These are phyloP conservation scores for Harrya chromipes DNA, from an alignment of 768 basidiomycete genomes.

Conservation along the genomic window DNA sequence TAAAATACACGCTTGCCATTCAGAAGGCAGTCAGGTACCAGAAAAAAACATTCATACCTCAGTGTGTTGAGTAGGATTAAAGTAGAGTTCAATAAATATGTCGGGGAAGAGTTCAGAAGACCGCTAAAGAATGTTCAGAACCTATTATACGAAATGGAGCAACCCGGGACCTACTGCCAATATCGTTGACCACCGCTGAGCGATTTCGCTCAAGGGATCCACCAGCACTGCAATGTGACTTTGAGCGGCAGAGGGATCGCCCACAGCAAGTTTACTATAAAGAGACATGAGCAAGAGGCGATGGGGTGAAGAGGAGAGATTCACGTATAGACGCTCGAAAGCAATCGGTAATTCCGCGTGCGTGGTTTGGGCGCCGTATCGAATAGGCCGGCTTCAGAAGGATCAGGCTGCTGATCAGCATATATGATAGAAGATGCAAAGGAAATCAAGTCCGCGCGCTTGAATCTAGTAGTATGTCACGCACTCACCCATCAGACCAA, in stretches of 20 bases:
- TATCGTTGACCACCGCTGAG: slow-evolving; percentile 83
- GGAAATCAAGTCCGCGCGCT: slow-evolving; percentile 58
- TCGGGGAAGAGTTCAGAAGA: slow-evolving; percentile 50
- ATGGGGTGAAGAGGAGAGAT: slow-evolving; percentile 22
- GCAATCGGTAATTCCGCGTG: slow-evolving; percentile 52
- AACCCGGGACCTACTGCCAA: slow-evolving; percentile 52
- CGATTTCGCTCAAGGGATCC: slow-evolving; percentile 81
- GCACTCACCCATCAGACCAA: neutral
- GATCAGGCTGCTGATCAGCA: slow-evolving; percentile 67
- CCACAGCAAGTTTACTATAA: slow-evolving; percentile 63
- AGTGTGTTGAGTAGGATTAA: slow-evolving; percentile 63
- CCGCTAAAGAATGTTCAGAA: slow-evolving; percentile 10
- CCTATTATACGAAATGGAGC: neutral
- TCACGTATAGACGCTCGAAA: slow-evolving; percentile 66
- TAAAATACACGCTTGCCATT: slow-evolving; percentile 27
- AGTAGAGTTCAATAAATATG: slow-evolving; percentile 68
- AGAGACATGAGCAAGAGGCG: neutral
- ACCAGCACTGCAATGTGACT: slow-evolving; percentile 70
- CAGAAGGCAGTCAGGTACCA: neutral
- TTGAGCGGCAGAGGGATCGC: slow-evolving; percentile 63
- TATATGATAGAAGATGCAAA: slow-evolving; percentile 71
- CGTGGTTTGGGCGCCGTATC: slow-evolving; percentile 61
- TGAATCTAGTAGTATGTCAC: slow-evolving; percentile 37
- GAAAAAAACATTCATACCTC: slow-evolving; percentile 51
- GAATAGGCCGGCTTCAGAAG: slow-evolving; percentile 69